Conservation (phyloP, 2,329 filamentous ascomycete genomes). For the Fusarium circinatum region DNA sequence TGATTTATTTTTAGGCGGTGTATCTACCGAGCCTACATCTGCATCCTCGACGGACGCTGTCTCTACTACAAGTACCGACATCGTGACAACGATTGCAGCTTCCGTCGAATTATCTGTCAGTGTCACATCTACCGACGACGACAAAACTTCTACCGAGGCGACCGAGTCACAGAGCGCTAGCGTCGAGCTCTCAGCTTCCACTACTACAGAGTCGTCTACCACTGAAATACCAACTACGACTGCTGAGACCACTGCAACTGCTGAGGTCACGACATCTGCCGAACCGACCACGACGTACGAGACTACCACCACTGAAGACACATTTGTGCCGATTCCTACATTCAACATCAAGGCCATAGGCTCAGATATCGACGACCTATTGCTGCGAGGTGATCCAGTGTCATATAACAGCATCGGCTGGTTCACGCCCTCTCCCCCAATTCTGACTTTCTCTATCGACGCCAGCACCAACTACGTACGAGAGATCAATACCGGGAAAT, state of each 20-base stretch:
- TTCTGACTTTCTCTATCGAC: background rate
- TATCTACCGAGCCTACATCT: accelerated
- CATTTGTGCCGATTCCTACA: background rate
- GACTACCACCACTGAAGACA: background rate
- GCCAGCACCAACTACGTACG: background rate
- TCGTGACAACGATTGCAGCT: background rate
- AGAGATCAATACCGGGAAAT: background rate
- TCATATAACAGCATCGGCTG: accelerated
- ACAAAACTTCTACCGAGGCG: background rate
- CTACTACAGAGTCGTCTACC: background rate
- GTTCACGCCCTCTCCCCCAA: background rate
- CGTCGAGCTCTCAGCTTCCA: background rate
- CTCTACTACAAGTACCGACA: background rate
- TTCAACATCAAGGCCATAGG: background rate
- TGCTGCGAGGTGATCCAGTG: background rate
- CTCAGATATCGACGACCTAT: background rate
- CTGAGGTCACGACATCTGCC: background rate
- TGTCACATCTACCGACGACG: background rate
- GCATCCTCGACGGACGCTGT: accelerated
- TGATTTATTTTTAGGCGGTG: accelerated
- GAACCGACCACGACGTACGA: background rate
- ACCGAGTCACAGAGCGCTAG: background rate
- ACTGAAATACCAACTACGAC: background rate
- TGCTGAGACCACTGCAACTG: background rate
- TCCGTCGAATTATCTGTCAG: background rate